These are phyloP conservation scores for Juglanconis sp. DNA, from an alignment of 2,329 filamentous ascomycete genomes.

Conservation along the genomic window DNA sequence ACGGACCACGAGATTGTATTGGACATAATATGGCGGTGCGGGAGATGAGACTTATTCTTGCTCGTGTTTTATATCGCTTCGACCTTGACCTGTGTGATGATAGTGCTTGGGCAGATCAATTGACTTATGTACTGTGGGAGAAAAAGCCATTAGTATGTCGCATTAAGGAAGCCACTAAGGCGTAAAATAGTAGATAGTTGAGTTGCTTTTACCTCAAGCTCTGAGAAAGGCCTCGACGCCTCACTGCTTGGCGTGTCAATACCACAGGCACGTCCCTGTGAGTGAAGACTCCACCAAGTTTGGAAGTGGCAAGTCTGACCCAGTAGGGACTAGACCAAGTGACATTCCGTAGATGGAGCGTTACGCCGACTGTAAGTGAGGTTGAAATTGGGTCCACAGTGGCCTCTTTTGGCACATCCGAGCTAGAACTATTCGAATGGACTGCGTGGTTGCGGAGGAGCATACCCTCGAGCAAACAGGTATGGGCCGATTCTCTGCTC, in stretches of 20 bases:
- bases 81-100: constrained; percentile 6
- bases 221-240: too few relatives aligned
- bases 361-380: too few relatives aligned
- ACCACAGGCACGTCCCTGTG: too few relatives aligned
- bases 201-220: too few relatives aligned
- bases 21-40: constrained; percentile 1
- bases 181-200: too few relatives aligned
- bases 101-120: constrained; percentile 1
- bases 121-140: background rate
- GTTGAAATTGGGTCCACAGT: background rate
- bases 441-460: constrained; percentile 39
- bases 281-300: too few relatives aligned
- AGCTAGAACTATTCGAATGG: constrained; percentile 41
- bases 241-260: too few relatives aligned
- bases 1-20: background rate
- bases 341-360: too few relatives aligned
- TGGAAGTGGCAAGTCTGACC: too few relatives aligned
- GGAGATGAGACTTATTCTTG: constrained; percentile 5
- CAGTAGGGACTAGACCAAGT: too few relatives aligned
- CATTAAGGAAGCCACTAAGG: too few relatives aligned
- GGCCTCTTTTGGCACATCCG: background rate
- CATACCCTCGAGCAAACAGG: constrained; percentile 37
- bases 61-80: background rate
- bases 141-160: too few relatives aligned
- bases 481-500: constrained; percentile 43